Percentiles rank a stretch among this genome's conserved stretches.
Evolutionary conservation across 179 eudicot genomes (phyloP).

Genomic region (Beta lomatogona): DNA sequence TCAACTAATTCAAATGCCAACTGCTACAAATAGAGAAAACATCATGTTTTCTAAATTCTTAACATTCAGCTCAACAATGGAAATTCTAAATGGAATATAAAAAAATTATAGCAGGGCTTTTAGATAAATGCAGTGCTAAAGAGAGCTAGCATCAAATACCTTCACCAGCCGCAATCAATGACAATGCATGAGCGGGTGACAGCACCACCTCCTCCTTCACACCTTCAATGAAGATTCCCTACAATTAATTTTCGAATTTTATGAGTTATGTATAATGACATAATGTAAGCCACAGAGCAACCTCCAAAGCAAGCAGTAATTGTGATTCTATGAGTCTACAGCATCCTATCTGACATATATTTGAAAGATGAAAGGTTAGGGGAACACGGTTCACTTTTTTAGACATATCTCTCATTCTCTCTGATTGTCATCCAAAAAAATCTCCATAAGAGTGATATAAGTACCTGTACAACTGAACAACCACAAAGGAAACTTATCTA

Average conservation of each 20-base stretch:
- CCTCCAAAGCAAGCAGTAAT: background rate
- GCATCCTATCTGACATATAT: background rate
- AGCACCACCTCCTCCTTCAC: slow-evolving; percentile 97
- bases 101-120: background rate
- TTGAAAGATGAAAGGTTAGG: background rate
- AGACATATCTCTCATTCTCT: background rate
- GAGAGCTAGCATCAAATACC: slow-evolving; percentile 42
- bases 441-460: background rate
- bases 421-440: background rate
- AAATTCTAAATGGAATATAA: background rate
- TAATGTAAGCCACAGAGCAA: background rate
- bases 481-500: background rate
- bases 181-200: slow-evolving; percentile 99
- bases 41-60: background rate
- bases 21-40: background rate
- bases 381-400: background rate
- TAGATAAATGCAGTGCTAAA: background rate
- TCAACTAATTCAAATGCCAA: background rate
- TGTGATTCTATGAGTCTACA: background rate
- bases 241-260: slow-evolving; percentile 30
- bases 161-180: slow-evolving; percentile 99
- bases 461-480: no score
- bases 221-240: slow-evolving; percentile 98
- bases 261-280: background rate
- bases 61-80: background rate